phyloP scores from a whole-genome alignment of 192 early-diverging fungal species.

The Funneliformis mosseae region DNA sequence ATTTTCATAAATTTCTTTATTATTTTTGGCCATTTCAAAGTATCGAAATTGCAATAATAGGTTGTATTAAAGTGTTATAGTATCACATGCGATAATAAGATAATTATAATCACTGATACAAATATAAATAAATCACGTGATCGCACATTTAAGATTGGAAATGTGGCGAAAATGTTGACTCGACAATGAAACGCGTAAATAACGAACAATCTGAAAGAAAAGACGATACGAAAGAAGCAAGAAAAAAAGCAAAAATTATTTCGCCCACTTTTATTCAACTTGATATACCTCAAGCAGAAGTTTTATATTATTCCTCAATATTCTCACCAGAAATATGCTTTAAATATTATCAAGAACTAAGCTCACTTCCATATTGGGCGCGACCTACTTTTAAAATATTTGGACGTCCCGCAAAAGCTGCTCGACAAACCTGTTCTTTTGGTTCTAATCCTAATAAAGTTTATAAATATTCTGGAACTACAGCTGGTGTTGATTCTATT shows the following conservation, averaged over 20 bases:
- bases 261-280: conserved; percentile 1
- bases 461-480: conserved; percentile 27
- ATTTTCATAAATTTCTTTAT: too few relatives aligned
- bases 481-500: background rate
- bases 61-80: too few relatives aligned
- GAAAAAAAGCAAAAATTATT: background rate
- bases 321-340: background rate
- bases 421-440: conserved; percentile 20
- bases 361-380: conserved; percentile 22
- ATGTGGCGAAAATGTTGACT: too few relatives aligned
- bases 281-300: conserved; percentile 8
- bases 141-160: too few relatives aligned
- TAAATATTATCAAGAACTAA: conserved; percentile 3
- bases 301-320: conserved; percentile 16
- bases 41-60: too few relatives aligned
- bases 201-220: background rate
- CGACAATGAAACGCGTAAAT: background rate
- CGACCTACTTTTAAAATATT: conserved; percentile 28
- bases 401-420: conserved; percentile 13
- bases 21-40: too few relatives aligned
- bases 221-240: background rate
- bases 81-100: too few relatives aligned
- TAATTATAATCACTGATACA: too few relatives aligned
- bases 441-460: conserved; percentile 21
- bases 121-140: too few relatives aligned